Conservation (phyloP, 805 yeast species). For the Saturnispora quitensis region DNA sequence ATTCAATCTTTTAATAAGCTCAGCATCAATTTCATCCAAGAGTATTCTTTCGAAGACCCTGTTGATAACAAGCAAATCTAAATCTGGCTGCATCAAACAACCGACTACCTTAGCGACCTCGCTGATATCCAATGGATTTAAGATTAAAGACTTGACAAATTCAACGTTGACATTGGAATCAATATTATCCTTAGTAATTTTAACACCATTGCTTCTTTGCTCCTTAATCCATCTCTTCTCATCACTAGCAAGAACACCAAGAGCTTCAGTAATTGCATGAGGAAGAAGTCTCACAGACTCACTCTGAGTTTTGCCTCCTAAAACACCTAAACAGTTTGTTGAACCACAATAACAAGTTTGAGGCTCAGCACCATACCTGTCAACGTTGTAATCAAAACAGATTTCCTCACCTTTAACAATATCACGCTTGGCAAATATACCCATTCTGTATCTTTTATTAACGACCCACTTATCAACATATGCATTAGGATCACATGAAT, state of each 20-base stretch:
- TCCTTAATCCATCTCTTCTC: slow-evolving; percentile 66
- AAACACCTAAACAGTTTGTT: slow-evolving; percentile 79
- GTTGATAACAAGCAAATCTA: slow-evolving; percentile 53
- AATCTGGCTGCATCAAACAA: slow-evolving; percentile 61
- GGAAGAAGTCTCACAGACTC: slow-evolving; percentile 82
- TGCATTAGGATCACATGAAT: slow-evolving; percentile 91
- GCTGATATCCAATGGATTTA: slow-evolving; percentile 39
- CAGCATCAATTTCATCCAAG: slow-evolving; percentile 30
- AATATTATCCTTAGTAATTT: slow-evolving; percentile 41
- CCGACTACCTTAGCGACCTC: slow-evolving; percentile 77
- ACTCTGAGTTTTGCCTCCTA: slow-evolving; percentile 97
- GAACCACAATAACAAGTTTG: slow-evolving; percentile 95
- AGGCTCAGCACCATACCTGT: slow-evolving; percentile 89
- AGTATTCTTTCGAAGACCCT: slow-evolving; percentile 63
- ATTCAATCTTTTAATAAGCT: slow-evolving; percentile 50
- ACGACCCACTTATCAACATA: slow-evolving; percentile 97
- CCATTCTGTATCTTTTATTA: slow-evolving; percentile 84
- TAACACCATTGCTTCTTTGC: slow-evolving; percentile 40
- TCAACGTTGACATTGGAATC: slow-evolving; percentile 54
- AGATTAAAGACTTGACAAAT: slow-evolving; percentile 51
- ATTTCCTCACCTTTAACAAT: slow-evolving; percentile 78
- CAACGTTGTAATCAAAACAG: slow-evolving; percentile 89
- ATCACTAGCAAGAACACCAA: slow-evolving; percentile 60
- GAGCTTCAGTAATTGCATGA: slow-evolving; percentile 72
- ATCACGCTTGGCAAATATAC: slow-evolving; percentile 76